phyloP scores from a whole-genome alignment of 305 asterid genomes.

The Petunia hybrid region DNA sequence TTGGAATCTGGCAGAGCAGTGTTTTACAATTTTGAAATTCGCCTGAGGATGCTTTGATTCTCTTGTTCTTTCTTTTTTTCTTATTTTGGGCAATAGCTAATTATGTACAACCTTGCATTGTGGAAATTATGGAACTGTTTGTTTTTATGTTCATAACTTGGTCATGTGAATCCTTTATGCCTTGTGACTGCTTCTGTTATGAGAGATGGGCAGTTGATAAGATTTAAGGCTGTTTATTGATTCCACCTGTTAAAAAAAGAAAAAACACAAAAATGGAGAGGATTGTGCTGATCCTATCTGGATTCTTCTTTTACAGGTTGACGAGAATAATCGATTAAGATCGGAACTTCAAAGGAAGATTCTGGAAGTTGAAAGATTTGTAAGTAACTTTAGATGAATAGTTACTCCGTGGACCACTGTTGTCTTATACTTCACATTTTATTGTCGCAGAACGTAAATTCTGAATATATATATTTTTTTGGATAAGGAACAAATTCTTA shows the following conservation, averaged over 20 bases:
- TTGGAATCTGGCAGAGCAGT: neutral
- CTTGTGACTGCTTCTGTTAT: neutral
- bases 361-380: conserved; percentile 79
- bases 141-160: neutral
- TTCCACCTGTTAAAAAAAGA: neutral
- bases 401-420: conserved; percentile 21
- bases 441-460: neutral
- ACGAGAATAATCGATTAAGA: conserved; percentile 85
- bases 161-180: neutral
- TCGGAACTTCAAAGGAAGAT: conserved; percentile 79
- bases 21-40: neutral
- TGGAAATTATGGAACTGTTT: neutral
- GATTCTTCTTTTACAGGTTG: conserved; percentile 67
- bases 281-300: conserved; percentile 22
- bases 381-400: conserved; percentile 51
- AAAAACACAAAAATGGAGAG: conserved; percentile 34
- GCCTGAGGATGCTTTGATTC: neutral
- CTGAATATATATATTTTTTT: neutral
- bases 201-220: neutral
- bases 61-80: neutral
- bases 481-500: neutral
- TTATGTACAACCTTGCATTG: neutral
- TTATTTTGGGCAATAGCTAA: neutral
- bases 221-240: neutral
- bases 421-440: conserved; percentile 20